Evolutionary conservation across 805 yeast genomes (phyloP), one percentile per base, ranked within the genome.

Genomic region (Candida sphagnicola): DNA sequence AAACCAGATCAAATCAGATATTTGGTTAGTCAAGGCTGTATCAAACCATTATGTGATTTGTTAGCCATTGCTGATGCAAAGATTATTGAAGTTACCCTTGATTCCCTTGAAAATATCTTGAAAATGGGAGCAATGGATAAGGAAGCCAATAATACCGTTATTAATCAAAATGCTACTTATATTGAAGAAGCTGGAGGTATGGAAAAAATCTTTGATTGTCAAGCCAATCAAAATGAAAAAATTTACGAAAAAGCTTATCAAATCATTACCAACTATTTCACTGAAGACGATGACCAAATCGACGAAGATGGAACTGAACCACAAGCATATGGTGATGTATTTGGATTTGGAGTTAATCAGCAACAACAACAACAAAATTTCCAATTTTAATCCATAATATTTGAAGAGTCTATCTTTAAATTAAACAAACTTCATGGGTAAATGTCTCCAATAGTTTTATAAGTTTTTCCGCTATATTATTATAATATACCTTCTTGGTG

Each of bases 121-220:
- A 86, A 86, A 67, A 86, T 89, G 70, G 99, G 99, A 51, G 98
- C 93, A 62, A 67, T 82, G 64, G 96, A 89, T 57, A 86, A 80
- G 65, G 96, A 89, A 56, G 73, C 81, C 39, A 73, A 77, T 43
- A 85, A 84, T 41, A 61, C 81, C 13, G 63, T 74, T 35, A 74
- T 80, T 54, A 93, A 93, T 66, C 87, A 85, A 61, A 84, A 90
- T 59, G 96, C 98, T 18, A 75, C 89, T 46, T 88, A 67, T 67
- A 85, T 93, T 57, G 99, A 93, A 70, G 97, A 91, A 62, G 97
- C 97, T 31, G 98, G 97, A 54, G 99, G 99, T 46, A 84, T 89
- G 80, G 98, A 93, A 63, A 90, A 87, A 71, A 91, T 93, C 53
- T 84, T 85, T 64, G 88, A 86, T 45, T 85, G 95, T 61, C 99